Evolutionary conservation across 257 asterid genomes (phyloP).

Genomic region (Plantago ovata): DNA sequence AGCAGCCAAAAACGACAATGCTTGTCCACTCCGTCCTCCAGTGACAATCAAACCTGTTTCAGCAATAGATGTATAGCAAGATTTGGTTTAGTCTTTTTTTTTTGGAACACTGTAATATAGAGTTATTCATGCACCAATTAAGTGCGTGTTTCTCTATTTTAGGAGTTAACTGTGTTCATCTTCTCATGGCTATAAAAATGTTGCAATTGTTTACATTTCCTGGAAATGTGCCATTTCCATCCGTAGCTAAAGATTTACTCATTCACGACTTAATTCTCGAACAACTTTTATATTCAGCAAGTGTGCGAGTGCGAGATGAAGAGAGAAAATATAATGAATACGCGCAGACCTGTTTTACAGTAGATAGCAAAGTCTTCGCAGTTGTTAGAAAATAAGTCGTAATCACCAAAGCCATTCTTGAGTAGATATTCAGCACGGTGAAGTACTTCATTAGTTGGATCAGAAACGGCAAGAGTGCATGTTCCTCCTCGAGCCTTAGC

Average conservation of each 20-base stretch:
- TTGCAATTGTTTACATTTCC: too few relatives aligned
- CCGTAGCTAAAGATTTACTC: too few relatives aligned
- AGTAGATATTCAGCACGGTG: constrained; percentile 85
- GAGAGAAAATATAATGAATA: neutral
- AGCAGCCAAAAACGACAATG: neutral
- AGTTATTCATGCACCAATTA: neutral
- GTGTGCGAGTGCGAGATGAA: neutral
- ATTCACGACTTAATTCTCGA: neutral
- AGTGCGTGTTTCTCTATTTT: neutral
- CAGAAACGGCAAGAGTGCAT: constrained; percentile 82
- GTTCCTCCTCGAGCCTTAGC: constrained; percentile 93
- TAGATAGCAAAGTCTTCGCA: constrained; percentile 92
- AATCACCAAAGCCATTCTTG: constrained; percentile 79
- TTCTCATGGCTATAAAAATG: too few relatives aligned
- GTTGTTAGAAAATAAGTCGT: constrained; percentile 81
- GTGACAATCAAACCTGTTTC: neutral
- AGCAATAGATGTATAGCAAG: neutral
- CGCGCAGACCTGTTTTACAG: constrained; percentile 65
- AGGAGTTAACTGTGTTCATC: too few relatives aligned
- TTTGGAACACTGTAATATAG: neutral
- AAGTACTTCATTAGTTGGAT: constrained; percentile 46
- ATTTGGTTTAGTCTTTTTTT: neutral
- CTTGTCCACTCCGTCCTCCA: constrained; percentile 4
- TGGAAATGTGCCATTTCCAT: too few relatives aligned
- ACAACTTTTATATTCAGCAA: neutral